A percentile compares a stretch with the other conserved stretches of the same genome.
Evolutionary conservation across 2,329 filamentous ascomycete species (phyloP).

Genomic region (Neodidymelliopsis sp.): DNA sequence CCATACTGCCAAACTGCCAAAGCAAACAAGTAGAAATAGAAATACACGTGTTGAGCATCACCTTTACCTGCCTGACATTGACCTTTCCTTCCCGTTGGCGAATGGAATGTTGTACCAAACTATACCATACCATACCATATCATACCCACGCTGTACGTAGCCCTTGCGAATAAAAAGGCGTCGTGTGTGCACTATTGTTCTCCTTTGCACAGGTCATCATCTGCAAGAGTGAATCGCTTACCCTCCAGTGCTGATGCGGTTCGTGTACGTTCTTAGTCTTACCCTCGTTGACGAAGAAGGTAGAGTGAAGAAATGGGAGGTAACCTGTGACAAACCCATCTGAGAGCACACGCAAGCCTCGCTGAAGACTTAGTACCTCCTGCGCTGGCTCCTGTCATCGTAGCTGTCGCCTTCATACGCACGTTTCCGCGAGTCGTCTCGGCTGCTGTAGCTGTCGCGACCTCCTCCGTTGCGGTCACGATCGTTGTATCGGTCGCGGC

Average conservation of each 20-base stretch:
- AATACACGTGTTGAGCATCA: constrained; percentile 29
- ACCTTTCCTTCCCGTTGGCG: constrained; percentile 21
- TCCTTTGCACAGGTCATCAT: not conserved
- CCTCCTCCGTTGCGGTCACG: constrained; percentile 43
- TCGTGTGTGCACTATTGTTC: not conserved
- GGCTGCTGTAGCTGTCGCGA: constrained; percentile 46
- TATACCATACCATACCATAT: too few species aligned
- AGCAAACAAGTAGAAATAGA: constrained; percentile 10
- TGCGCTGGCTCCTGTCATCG: constrained; percentile 73
- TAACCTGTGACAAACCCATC: constrained; percentile 51
- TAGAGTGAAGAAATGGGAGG: constrained; percentile 42
- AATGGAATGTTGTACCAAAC: too few species aligned
- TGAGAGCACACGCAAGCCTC: constrained; percentile 21
- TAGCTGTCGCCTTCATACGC: constrained; percentile 78
- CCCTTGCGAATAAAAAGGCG: too few species aligned
- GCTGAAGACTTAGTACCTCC: constrained; percentile 60
- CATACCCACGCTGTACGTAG: not conserved
- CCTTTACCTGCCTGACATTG: too few species aligned
- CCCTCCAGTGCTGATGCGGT: constrained; percentile 28
- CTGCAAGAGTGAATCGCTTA: constrained; percentile 30
- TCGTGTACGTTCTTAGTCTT: constrained; percentile 36
- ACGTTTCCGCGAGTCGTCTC: constrained; percentile 57
- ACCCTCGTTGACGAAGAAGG: constrained; percentile 46
- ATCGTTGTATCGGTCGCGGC: constrained; percentile 59
- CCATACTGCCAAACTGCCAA: too few species aligned